These are phyloP conservation scores for Pichia sp. DNA, from an alignment of 1,139 yeast genomes.

Conservation along the genomic window DNA sequence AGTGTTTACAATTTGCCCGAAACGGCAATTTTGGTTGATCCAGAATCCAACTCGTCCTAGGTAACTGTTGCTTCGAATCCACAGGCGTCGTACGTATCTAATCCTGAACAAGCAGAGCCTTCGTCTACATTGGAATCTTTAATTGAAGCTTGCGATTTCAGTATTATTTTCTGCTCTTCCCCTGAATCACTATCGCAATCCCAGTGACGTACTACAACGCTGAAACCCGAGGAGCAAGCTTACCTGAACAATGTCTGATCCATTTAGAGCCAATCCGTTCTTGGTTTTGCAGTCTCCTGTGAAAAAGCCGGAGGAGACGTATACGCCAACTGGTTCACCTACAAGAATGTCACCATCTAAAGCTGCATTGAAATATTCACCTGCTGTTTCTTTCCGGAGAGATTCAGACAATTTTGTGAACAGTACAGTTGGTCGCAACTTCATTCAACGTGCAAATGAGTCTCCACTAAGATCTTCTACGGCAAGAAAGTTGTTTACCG, in stretches of 20 bases:
- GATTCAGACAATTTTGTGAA: slow-evolving; percentile 20
- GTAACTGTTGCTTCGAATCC: too few species aligned
- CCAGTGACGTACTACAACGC: too few species aligned
- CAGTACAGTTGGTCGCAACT: slow-evolving; percentile 25
- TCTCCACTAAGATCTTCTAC: slow-evolving; percentile 26
- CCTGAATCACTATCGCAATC: too few species aligned
- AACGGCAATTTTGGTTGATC: slow-evolving; percentile 10
- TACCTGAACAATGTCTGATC: slow-evolving; percentile 24
- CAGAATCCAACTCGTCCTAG: too few species aligned
- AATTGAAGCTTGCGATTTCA: too few species aligned
- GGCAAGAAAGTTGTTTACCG: slow-evolving; percentile 49
- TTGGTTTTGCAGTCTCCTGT: slow-evolving; percentile 23
- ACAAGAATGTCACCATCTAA: slow-evolving; percentile 35
- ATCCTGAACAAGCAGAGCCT: too few species aligned
- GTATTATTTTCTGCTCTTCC: too few species aligned
- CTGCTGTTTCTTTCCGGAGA: slow-evolving; percentile 27
- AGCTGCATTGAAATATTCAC: slow-evolving; percentile 35
- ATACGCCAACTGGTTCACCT: slow-evolving; percentile 32
- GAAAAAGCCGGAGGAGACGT: slow-evolving; percentile 25
- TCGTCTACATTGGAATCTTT: too few species aligned
- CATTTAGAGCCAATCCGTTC: slow-evolving; percentile 22
- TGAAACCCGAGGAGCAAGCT: too few species aligned
- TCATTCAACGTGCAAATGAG: slow-evolving; percentile 25
- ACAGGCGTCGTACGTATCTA: too few species aligned
- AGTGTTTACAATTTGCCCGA: slow-evolving; percentile 16